Evolutionary conservation across 2,329 filamentous ascomycete species (phyloP).

Genomic region (Aspergillus novofumigatus): DNA sequence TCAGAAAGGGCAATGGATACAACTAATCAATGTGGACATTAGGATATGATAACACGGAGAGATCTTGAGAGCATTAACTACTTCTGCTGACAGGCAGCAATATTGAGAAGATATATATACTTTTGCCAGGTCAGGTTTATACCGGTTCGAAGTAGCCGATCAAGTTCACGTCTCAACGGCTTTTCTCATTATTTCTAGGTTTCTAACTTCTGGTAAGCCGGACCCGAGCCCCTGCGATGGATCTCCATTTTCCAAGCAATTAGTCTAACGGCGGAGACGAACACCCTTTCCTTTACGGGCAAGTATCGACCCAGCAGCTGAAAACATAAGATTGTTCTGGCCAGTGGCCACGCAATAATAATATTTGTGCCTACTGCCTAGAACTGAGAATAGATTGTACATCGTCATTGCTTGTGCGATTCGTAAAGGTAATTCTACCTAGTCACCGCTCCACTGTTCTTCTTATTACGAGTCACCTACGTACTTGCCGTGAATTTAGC

Average conservation of each 20-base stretch:
- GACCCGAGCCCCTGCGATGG: constrained; percentile 15
- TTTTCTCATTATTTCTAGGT: background rate
- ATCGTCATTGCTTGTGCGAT: too few species aligned
- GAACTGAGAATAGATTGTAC: background rate
- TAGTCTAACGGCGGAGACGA: constrained; percentile 20
- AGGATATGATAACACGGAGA: background rate
- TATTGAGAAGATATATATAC: too few species aligned
- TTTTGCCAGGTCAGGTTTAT: too few species aligned
- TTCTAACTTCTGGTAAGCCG: constrained; percentile 12
- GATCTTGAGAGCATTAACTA: background rate
- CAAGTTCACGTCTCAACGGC: background rate
- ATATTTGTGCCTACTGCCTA: background rate
- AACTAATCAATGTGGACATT: too few species aligned
- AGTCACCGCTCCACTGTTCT: background rate
- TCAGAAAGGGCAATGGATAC: too few species aligned
- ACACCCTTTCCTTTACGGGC: constrained; percentile 16
- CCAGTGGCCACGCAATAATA: background rate
- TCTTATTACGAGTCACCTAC: background rate
- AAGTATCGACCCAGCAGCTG: background rate
- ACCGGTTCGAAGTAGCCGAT: background rate
- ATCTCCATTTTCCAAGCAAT: constrained; percentile 5
- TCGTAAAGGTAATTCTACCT: too few species aligned
- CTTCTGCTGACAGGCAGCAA: background rate
- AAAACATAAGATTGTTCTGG: background rate
- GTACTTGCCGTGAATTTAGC: background rate